Conservation (phyloP, 164 flowering plant species). For the Aristolochia californica region DNA sequence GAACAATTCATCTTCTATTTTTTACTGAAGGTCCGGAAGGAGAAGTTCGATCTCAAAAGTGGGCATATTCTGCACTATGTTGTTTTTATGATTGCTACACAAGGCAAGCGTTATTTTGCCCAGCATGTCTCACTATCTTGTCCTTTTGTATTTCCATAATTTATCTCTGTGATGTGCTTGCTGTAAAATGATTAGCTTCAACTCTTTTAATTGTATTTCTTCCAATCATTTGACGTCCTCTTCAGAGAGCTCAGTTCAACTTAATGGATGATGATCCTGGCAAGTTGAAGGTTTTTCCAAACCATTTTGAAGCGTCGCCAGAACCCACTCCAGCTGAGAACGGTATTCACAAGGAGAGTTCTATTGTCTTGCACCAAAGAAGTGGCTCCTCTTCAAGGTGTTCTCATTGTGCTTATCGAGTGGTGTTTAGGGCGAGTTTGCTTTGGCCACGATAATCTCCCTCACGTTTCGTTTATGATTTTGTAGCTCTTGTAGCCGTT, state of each 20-base stretch:
- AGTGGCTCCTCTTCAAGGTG: constrained; percentile 33
- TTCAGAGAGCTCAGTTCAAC: constrained; percentile 8
- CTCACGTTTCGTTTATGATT: background rate
- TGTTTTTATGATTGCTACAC: background rate
- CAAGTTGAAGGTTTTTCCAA: constrained; percentile 41
- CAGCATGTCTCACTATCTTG: background rate
- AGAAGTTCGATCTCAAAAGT: too few relatives aligned
- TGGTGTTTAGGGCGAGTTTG: background rate
- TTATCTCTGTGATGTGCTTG: background rate
- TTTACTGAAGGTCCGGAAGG: too few relatives aligned
- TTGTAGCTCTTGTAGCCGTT: constrained; percentile 29
- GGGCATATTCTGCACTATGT: too few relatives aligned
- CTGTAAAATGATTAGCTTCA: too few relatives aligned
- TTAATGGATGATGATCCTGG: constrained; percentile 69
- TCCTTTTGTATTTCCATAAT: background rate
- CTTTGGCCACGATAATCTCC: background rate
- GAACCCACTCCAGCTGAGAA: constrained; percentile 16
- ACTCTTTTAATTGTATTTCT: too few relatives aligned
- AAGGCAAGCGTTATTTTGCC: background rate
- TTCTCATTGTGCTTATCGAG: background rate
- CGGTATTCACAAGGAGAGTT: constrained; percentile 13
- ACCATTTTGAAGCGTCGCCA: constrained; percentile 56
- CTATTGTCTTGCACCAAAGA: constrained; percentile 20
- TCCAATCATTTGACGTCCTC: background rate
- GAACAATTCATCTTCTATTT: too few relatives aligned